A percentile compares a stretch with the other conserved stretches of the same genome.
phyloP scores from a whole-genome alignment of 2,329 filamentous ascomycete genomes.

The Cercospora canescens region DNA sequence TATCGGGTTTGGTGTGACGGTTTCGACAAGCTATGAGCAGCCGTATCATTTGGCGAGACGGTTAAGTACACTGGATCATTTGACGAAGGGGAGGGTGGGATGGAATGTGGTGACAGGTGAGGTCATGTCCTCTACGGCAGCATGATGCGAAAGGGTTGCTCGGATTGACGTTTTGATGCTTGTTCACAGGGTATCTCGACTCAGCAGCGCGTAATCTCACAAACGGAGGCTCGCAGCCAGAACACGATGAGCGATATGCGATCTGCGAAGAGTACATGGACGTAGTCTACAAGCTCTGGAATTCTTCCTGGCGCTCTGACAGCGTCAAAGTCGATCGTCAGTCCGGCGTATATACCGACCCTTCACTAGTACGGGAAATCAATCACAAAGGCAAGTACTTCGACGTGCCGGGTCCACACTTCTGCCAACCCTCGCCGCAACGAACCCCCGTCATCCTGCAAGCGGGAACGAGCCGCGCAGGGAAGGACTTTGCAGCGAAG shows the following conservation, averaged over 20 bases:
- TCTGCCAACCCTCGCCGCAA: constrained; percentile 67
- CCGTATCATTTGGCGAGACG: constrained; percentile 66
- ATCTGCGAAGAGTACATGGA: constrained; percentile 65
- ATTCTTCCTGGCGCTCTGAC: constrained; percentile 67
- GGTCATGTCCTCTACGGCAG: background rate
- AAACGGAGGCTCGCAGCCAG: constrained; percentile 53
- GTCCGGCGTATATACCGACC: constrained; percentile 61
- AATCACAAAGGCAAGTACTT: constrained; percentile 67
- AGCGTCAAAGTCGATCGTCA: constrained; percentile 62
- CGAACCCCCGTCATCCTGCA: constrained; percentile 69
- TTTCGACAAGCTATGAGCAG: constrained; percentile 68
- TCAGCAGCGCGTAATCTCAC: constrained; percentile 66
- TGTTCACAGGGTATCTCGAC: constrained; percentile 58
- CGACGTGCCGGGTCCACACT: constrained; percentile 63
- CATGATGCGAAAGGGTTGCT: background rate
- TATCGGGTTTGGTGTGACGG: constrained; percentile 68
- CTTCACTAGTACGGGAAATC: constrained; percentile 61
- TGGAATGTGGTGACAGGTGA: constrained; percentile 59
- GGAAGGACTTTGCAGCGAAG: constrained; percentile 66
- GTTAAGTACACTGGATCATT: constrained; percentile 67
- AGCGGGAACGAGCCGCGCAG: constrained; percentile 66
- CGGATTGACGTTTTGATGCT: background rate
- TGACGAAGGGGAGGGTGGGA: constrained; percentile 51
- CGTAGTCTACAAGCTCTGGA: constrained; percentile 63
- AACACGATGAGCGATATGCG: constrained; percentile 67